These are phyloP conservation scores for Ophiostoma piceae DNA, from an alignment of 2,329 filamentous ascomycete genomes.

Conservation along the genomic window DNA sequence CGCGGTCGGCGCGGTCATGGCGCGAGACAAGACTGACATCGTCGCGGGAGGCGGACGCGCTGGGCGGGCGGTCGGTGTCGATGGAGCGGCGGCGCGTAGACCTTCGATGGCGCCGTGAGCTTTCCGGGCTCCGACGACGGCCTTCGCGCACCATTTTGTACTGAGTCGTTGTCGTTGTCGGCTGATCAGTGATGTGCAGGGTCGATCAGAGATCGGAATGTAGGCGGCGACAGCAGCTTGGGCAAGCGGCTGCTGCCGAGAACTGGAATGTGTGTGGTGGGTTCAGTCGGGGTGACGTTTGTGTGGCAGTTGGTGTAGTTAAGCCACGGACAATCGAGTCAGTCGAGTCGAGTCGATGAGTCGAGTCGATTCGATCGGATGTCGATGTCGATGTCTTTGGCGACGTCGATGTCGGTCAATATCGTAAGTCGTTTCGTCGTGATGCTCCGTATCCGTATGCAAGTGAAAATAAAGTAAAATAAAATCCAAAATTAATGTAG, in stretches of 20 bases:
- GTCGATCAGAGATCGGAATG: neutral
- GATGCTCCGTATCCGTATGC: neutral
- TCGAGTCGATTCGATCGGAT: neutral
- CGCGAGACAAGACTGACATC: constrained; percentile 9
- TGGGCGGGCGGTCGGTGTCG: constrained; percentile 29
- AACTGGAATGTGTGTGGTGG: constrained; percentile 1
- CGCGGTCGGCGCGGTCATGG: neutral
- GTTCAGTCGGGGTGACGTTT: neutral
- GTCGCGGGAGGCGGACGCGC: constrained; percentile 26
- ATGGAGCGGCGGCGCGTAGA: constrained; percentile 39
- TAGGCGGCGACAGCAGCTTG: neutral
- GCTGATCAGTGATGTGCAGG: neutral
- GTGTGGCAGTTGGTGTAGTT: neutral
- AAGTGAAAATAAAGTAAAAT: too few relatives aligned
- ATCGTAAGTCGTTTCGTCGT: constrained; percentile 7
- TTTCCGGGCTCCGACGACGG: constrained; percentile 53
- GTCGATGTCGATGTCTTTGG: neutral
- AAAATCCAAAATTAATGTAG: neutral
- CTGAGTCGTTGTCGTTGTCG: neutral
- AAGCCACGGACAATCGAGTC: neutral
- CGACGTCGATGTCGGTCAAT: constrained; percentile 1
- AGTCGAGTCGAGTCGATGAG: too few relatives aligned
- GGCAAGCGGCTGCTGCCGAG: constrained; percentile 13
- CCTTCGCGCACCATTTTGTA: constrained; percentile 48
- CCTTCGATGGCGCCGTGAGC: constrained; percentile 40